Evolutionary conservation across 257 asterid species (phyloP).

Genomic region (Ehretia macrophylla): DNA sequence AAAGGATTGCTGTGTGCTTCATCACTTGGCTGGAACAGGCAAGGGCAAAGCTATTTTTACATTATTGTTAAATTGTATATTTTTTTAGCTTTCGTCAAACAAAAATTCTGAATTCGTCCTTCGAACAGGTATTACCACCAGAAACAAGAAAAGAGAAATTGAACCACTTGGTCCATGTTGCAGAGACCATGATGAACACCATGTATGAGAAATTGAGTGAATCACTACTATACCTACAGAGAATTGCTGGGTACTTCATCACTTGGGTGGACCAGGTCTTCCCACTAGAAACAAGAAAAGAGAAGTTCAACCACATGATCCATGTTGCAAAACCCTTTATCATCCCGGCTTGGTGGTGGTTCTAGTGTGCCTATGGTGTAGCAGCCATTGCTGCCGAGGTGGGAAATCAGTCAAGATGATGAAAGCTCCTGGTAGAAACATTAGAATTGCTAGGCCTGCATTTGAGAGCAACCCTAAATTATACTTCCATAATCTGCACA

Average conservation of each 20-base stretch:
- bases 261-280: constrained; percentile 31
- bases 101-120: too few relatives aligned
- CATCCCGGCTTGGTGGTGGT: constrained; percentile 7
- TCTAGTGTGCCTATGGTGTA: constrained; percentile 6
- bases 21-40: not conserved
- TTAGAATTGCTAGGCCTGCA: constrained; percentile 18
- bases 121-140: not conserved
- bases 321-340: constrained; percentile 10
- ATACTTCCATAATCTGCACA: constrained; percentile 26
- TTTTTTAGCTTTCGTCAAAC: too few relatives aligned
- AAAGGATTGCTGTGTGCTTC: not conserved
- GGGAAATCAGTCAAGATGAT: constrained; percentile 22
- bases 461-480: constrained; percentile 25
- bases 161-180: constrained; percentile 1
- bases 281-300: constrained; percentile 38
- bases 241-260: constrained; percentile 13
- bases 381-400: not conserved
- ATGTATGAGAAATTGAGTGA: constrained; percentile 26
- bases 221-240: constrained; percentile 2
- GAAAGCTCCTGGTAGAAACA: constrained; percentile 40
- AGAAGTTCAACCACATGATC: constrained; percentile 24
- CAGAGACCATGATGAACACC: constrained; percentile 12
- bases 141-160: constrained; percentile 13
- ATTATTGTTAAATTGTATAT: too few relatives aligned
- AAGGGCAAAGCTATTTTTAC: too few relatives aligned